phyloP scores from a whole-genome alignment of 1,284 basidiomycete genomes.

The Hymenochaete sp. region DNA sequence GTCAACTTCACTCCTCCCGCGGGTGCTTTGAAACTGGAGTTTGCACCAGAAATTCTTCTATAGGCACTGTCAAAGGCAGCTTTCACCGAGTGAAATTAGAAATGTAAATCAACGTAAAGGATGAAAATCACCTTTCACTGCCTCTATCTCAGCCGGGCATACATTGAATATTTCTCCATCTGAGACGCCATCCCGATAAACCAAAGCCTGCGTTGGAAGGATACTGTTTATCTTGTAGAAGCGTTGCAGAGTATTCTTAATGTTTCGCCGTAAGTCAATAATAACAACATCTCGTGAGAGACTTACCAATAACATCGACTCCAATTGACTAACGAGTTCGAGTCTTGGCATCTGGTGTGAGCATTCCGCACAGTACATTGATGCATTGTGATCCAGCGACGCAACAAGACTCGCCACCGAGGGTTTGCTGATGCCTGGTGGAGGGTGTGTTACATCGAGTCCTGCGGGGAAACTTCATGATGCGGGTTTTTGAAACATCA shows the following conservation, averaged over 20 bases:
- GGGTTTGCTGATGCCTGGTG: constrained; percentile 27
- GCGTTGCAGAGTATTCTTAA: constrained; percentile 1
- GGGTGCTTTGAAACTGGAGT: not conserved
- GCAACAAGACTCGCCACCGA: constrained; percentile 32
- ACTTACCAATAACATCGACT: constrained; percentile 16
- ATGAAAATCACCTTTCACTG: constrained; percentile 24
- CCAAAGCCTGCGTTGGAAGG: constrained; percentile 23
- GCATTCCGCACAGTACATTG: constrained; percentile 17
- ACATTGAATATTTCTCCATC: constrained; percentile 33
- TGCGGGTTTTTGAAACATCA: not conserved
- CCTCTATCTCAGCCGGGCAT: constrained; percentile 22
- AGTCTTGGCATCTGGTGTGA: constrained; percentile 13
- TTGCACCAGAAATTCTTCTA: constrained; percentile 6
- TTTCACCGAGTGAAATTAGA: not conserved
- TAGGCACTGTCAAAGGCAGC: constrained; percentile 7
- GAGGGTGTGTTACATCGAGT: constrained; percentile 35
- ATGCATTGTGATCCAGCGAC: constrained; percentile 26
- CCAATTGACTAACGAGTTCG: constrained; percentile 15
- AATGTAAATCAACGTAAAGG: constrained; percentile 1
- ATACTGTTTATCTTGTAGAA: constrained; percentile 2
- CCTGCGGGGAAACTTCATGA: constrained; percentile 22
- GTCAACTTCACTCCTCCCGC: constrained; percentile 19
- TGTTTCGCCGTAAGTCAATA: not conserved
- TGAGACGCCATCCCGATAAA: constrained; percentile 34
- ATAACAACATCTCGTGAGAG: not conserved